Percentiles rank a stretch among this genome's conserved stretches.
phyloP scores from a whole-genome alignment of 768 basidiomycete species.

The Termitomyces eurrhizus region DNA sequence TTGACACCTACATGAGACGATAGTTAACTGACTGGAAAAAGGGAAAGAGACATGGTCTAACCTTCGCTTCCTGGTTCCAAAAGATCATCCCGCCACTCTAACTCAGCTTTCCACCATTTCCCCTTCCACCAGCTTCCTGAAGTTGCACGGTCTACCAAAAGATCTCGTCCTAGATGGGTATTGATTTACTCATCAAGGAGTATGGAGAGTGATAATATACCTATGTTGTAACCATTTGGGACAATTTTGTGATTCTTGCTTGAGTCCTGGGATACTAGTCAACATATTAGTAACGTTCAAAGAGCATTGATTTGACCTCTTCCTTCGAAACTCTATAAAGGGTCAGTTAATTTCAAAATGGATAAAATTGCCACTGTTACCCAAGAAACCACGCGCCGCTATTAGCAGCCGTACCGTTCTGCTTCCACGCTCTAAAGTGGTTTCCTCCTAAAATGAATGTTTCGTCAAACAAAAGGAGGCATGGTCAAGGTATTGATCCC shows the following conservation, averaged over 20 bases:
- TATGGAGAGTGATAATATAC: slow-evolving; percentile 16
- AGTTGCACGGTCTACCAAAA: slow-evolving; percentile 64
- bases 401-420: slow-evolving; percentile 71
- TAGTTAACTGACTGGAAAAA: neutral
- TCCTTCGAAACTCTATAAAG: slow-evolving; percentile 67
- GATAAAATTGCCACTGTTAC: slow-evolving; percentile 28
- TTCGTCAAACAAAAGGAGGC: slow-evolving; percentile 1
- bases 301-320: slow-evolving; percentile 31
- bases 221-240: slow-evolving; percentile 72
- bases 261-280: slow-evolving; percentile 36
- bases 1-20: slow-evolving; percentile 53
- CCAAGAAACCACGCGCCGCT: slow-evolving; percentile 85
- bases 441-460: slow-evolving; percentile 56
- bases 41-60: slow-evolving; percentile 22
- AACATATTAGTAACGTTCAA: neutral
- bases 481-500: slow-evolving; percentile 1
- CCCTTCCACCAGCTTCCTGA: slow-evolving; percentile 59
- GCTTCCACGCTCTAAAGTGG: slow-evolving; percentile 87
- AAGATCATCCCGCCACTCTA: slow-evolving; percentile 72
- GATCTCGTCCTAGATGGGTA: slow-evolving; percentile 55
- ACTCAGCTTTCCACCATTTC: slow-evolving; percentile 70
- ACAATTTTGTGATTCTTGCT: slow-evolving; percentile 68
- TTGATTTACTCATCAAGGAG: neutral
- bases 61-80: slow-evolving; percentile 67
- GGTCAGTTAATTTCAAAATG: neutral